Evolutionary conservation across 2,329 filamentous ascomycete genomes (phyloP), one percentile per base, ranked within the genome.

Genomic region (Trichoderma lentiforme): DNA sequence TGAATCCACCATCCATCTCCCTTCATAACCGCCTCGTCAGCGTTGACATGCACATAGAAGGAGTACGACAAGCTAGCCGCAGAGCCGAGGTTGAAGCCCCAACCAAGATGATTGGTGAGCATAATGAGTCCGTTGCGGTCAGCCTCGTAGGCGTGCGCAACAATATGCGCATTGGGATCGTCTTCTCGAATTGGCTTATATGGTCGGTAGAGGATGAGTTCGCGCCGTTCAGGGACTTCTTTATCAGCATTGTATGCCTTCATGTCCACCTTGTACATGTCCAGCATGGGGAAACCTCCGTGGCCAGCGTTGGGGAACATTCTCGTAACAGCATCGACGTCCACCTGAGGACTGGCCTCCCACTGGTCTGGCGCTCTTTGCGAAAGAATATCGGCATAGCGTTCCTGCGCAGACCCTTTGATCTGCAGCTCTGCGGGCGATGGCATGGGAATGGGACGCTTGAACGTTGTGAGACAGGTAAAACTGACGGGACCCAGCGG

Each of bases 201-300:
- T 3, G 86, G 81, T 0, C 86, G 84, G 73, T 89, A 88, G 6
- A 86, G 74, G 1, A 87, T 74, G 8, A 88, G 78, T 74, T 89
- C 84, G 21, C 84, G 81, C 6, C 83, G 80, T 43, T 87, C 85
- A 4, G 84, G 78, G 8, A 86, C 72, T 0, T 82, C 78, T 61
- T 80, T 82, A 0, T 74, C 80, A 9, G 77, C 76, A 74, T 88
- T 89, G 73, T 81, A 86, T 0, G 70, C 78, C 0, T 73, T 74
- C 83, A 89, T 85, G 75, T 88, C 86, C 8, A 88, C 86, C 78
- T 88, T 88, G 76, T 83, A 83, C 84, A 88, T 87, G 62, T 87
- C 83, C 3, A 88, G 79, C 0, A 83, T 79, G 8, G 87, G 87
- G 71, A 88, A 88, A 0, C 77, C 78, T 3, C 85, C 85, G 1